These are phyloP conservation scores for Penicillium salamii DNA, from an alignment of 495 filamentous ascomycete species.

Conservation along the genomic window DNA sequence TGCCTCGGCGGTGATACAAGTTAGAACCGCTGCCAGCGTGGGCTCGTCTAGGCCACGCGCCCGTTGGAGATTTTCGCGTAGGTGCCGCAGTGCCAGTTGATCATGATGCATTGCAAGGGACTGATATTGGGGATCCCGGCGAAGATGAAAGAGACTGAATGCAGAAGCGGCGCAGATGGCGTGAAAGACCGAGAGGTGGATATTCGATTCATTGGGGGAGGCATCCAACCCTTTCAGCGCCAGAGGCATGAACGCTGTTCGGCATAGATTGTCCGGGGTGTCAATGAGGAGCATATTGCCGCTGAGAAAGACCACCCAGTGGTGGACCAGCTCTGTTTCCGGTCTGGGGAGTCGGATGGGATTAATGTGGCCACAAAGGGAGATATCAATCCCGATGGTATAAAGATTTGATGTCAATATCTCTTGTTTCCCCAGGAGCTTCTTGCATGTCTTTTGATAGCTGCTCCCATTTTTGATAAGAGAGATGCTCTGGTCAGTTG, in stretches of 20 bases:
- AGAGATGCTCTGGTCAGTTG: not conserved
- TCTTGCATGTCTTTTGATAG: not conserved
- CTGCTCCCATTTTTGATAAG: not conserved
- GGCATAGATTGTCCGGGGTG: conserved; percentile 22
- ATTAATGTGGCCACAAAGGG: not conserved
- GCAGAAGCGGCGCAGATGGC: conserved; percentile 33
- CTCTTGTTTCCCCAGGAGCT: not conserved
- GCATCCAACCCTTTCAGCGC: conserved; percentile 21
- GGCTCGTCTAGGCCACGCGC: conserved; percentile 19
- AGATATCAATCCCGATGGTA: not conserved
- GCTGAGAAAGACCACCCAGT: conserved; percentile 27
- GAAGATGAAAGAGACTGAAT: conserved; percentile 25
- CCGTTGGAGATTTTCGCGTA: conserved; percentile 17
- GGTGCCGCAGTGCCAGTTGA: conserved; percentile 21
- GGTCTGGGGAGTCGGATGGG: conserved; percentile 12
- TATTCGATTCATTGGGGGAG: conserved; percentile 12
- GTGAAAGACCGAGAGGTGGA: conserved; percentile 26
- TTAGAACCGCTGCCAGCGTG: conserved; percentile 18
- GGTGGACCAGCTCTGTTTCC: conserved; percentile 24
- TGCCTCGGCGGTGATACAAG: conserved; percentile 26
- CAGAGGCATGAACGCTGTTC: conserved; percentile 25
- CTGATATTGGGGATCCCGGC: conserved; percentile 19
- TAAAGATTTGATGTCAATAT: not conserved
- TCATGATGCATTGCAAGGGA: conserved; percentile 26
- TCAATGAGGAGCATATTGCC: conserved; percentile 27